A percentile compares a stretch with the other conserved stretches of the same genome.
These are phyloP conservation scores for Meredithiella fracta DNA, from an alignment of 2,329 filamentous ascomycete genomes.

Conservation along the genomic window DNA sequence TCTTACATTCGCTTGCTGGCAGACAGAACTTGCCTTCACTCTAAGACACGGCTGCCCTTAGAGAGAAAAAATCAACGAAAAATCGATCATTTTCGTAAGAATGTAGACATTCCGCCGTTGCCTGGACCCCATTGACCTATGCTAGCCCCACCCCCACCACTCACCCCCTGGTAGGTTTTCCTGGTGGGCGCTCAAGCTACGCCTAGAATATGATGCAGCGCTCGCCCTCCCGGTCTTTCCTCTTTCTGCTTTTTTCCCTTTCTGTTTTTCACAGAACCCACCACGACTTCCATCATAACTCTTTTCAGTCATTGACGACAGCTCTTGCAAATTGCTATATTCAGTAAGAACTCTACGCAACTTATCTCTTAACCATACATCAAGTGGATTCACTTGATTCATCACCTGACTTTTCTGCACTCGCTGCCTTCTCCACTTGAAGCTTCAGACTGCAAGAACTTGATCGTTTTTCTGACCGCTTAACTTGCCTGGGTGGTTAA, in stretches of 20 bases:
- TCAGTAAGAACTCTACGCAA: not conserved
- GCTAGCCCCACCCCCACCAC: not conserved
- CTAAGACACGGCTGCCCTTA: too few species aligned
- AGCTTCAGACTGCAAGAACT: not conserved
- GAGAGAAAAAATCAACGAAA: not conserved
- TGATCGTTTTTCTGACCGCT: not conserved
- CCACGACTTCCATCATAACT: not conserved
- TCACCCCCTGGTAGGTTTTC: not conserved
- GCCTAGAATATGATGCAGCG: slow-evolving; percentile 11
- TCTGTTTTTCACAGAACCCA: slow-evolving; percentile 5
- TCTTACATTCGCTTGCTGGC: too few species aligned
- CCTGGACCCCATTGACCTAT: not conserved
- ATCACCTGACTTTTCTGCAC: too few species aligned
- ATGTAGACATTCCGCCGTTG: not conserved
- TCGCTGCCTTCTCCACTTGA: too few species aligned
- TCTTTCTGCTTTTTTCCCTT: slow-evolving; percentile 14
- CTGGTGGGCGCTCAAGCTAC: not conserved
- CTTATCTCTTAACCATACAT: not conserved
- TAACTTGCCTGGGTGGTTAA: not conserved
- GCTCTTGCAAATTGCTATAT: not conserved
- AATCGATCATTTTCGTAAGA: not conserved
- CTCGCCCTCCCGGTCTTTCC: slow-evolving; percentile 12
- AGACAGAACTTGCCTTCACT: too few species aligned
- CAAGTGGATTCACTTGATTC: slow-evolving; percentile 2
- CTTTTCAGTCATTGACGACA: not conserved